These are phyloP conservation scores for Penicillium psychrofluorescens DNA, from an alignment of 495 filamentous ascomycete genomes.

Conservation along the genomic window DNA sequence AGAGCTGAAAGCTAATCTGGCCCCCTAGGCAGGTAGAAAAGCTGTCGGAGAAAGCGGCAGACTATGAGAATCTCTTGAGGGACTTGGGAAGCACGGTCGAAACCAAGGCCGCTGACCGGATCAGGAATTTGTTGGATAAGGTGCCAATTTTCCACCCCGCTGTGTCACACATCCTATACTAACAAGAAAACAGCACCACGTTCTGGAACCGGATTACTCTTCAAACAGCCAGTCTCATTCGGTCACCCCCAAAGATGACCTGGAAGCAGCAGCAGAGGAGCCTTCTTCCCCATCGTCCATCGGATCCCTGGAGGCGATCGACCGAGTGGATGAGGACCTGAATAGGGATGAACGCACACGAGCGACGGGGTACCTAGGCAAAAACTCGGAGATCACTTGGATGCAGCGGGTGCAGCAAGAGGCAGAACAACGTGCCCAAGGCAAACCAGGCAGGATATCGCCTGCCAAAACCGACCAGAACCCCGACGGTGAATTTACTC, in stretches of 20 bases:
- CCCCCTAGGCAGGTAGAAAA: slow-evolving; percentile 29
- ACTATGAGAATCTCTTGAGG: slow-evolving; percentile 42
- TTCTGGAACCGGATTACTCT: slow-evolving; percentile 13
- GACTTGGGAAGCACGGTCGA: slow-evolving; percentile 30
- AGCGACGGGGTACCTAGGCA: slow-evolving; percentile 51
- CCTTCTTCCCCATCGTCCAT: slow-evolving; percentile 32
- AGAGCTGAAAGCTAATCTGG: too few relatives aligned
- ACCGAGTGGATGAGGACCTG: slow-evolving; percentile 48
- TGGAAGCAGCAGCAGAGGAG: background rate
- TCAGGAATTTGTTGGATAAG: slow-evolving; percentile 34
- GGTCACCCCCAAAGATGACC: background rate
- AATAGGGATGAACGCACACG: slow-evolving; percentile 36
- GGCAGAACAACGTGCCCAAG: slow-evolving; percentile 8
- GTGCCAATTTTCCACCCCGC: slow-evolving; percentile 11
- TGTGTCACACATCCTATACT: background rate
- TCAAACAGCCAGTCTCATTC: slow-evolving; percentile 25
- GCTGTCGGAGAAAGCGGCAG: slow-evolving; percentile 39
- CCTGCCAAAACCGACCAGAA: slow-evolving; percentile 1
- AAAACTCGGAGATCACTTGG: slow-evolving; percentile 58
- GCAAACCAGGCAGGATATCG: slow-evolving; percentile 7
- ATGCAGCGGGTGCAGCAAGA: slow-evolving; percentile 33
- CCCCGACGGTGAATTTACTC: slow-evolving; percentile 7
- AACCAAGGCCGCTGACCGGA: slow-evolving; percentile 24
- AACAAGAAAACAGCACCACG: slow-evolving; percentile 8
- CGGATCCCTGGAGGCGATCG: slow-evolving; percentile 49